These are phyloP conservation scores for Cladophialophora psammophila DNA, from an alignment of 2,329 filamentous ascomycete species.

Conservation along the genomic window DNA sequence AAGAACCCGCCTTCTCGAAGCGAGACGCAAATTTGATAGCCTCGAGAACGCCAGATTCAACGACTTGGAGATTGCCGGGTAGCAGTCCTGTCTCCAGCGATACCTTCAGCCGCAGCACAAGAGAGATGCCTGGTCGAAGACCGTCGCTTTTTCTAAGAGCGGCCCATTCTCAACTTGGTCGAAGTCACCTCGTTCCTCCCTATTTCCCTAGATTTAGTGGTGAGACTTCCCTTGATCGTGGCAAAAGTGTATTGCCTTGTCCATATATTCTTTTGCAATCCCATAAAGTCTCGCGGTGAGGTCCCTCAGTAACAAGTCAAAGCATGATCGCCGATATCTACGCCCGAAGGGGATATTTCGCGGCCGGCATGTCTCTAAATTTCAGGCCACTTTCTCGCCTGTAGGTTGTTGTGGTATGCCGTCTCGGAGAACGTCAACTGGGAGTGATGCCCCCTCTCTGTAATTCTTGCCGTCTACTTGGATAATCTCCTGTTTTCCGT, in stretches of 20 bases:
- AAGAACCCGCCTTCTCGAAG: neutral
- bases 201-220: neutral
- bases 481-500: constrained; percentile 51
- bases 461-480: constrained; percentile 50
- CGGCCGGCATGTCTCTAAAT: neutral
- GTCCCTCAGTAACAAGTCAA: neutral
- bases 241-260: neutral
- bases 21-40: neutral
- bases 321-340: neutral
- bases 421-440: constrained; percentile 26
- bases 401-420: constrained; percentile 16
- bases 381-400: constrained; percentile 10
- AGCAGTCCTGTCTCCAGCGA: neutral
- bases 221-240: neutral
- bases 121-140: neutral
- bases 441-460: constrained; percentile 10
- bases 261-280: neutral
- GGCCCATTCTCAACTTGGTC: neutral
- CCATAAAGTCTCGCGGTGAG: neutral
- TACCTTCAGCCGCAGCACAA: neutral
- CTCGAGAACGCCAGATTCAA: neutral
- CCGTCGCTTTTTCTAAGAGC: neutral
- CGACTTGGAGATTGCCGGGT: neutral
- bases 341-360: neutral
- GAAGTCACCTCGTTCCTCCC: neutral